A percentile compares a stretch with the other conserved stretches of the same genome.
phyloP scores from a whole-genome alignment of 176 grass and related monocot genomes.

The Stipa capillata region DNA sequence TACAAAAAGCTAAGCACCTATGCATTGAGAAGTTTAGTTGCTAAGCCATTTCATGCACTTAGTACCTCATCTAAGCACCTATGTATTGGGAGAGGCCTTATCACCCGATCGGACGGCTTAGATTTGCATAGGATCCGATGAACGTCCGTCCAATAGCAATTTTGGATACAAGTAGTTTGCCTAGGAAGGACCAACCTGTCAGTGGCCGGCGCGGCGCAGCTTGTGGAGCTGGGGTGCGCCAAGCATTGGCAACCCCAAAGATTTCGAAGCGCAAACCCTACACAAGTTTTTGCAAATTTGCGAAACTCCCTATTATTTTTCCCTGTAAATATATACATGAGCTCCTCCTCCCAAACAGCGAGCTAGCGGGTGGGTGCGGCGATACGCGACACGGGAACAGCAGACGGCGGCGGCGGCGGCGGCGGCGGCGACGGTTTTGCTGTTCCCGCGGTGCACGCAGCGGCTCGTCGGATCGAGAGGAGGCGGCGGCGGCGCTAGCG shows the following conservation, averaged over 20 bases:
- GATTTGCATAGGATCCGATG: background rate
- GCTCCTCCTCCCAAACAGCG: background rate
- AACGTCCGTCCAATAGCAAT: background rate
- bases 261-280: conserved; percentile 6
- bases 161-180: no score
- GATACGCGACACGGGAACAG: background rate
- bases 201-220: no score
- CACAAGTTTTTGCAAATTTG: background rate
- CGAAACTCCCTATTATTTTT: background rate
- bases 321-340: background rate
- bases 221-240: no score
- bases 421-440: conserved; percentile 43
- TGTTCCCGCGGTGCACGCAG: conserved; percentile 1
- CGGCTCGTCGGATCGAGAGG: conserved; percentile 28
- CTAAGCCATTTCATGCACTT: no score
- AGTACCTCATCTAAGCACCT: no score
- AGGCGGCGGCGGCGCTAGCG: background rate
- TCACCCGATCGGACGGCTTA: background rate
- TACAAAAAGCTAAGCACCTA: no score
- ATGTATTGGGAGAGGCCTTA: no score
- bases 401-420: background rate
- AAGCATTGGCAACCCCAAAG: background rate
- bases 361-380: background rate
- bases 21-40: no score
- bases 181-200: no score